phyloP scores from a whole-genome alignment of 1,284 basidiomycete species.

The Heterobasidion parviporum region DNA sequence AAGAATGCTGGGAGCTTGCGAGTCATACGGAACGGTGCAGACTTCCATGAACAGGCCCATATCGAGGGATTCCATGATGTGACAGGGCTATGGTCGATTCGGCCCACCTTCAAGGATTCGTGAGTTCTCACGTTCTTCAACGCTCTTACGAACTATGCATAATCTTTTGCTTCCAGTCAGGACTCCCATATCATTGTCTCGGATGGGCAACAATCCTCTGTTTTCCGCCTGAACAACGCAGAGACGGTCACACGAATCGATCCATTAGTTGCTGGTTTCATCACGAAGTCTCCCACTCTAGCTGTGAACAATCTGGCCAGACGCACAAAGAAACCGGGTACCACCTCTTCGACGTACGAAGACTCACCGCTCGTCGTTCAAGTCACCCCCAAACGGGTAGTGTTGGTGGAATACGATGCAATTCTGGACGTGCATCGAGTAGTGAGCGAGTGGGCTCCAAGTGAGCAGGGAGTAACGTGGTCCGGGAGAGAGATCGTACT shows the following conservation, averaged over 20 bases:
- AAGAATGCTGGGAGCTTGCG: constrained; percentile 76
- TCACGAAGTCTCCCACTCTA: constrained; percentile 48
- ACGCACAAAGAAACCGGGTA: constrained; percentile 18
- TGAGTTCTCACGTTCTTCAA: constrained; percentile 24
- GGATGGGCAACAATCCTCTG: constrained; percentile 41
- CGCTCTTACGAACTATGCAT: not conserved
- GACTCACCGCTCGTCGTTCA: constrained; percentile 60
- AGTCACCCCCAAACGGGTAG: constrained; percentile 52
- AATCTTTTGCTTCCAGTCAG: constrained; percentile 20
- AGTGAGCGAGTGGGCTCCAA: constrained; percentile 26
- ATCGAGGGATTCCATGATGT: constrained; percentile 56
- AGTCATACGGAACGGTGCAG: constrained; percentile 80
- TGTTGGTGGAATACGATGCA: constrained; percentile 45
- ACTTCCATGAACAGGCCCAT: constrained; percentile 61
- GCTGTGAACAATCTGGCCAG: constrained; percentile 51
- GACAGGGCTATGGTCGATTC: constrained; percentile 59
- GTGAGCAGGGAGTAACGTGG: constrained; percentile 16
- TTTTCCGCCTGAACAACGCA: constrained; percentile 41
- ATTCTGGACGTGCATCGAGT: constrained; percentile 23
- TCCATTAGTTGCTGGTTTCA: constrained; percentile 32
- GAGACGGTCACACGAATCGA: constrained; percentile 32
- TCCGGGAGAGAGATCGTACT: constrained; percentile 48
- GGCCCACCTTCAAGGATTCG: constrained; percentile 39
- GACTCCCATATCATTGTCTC: constrained; percentile 55
- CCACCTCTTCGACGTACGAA: constrained; percentile 29